phyloP scores from a whole-genome alignment of 768 basidiomycete genomes.

The Antrodiella citrinella region DNA sequence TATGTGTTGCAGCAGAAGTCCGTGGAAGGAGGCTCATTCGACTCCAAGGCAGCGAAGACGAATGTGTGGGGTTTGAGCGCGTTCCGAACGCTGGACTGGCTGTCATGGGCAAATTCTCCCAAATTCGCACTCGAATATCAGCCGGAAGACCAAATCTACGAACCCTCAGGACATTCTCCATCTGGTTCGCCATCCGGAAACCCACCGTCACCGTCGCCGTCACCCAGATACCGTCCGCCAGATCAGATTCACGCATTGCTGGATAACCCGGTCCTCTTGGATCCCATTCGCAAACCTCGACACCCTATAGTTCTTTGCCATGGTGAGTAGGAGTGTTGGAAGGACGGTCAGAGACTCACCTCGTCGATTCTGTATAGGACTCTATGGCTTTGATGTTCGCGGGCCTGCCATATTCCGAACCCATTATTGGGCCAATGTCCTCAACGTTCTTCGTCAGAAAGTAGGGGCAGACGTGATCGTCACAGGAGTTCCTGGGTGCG shows the following conservation, averaged over 20 bases:
- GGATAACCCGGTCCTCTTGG: constrained; percentile 65
- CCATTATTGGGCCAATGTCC: constrained; percentile 92
- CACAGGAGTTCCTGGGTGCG: constrained; percentile 87
- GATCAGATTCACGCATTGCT: constrained; percentile 67
- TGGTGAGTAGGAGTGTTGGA: constrained; percentile 42
- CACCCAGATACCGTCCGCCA: constrained; percentile 4
- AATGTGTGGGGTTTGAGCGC: not conserved
- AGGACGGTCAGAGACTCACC: not conserved
- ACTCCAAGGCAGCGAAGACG: too few species aligned
- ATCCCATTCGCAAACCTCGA: constrained; percentile 73
- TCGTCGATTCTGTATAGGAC: constrained; percentile 35
- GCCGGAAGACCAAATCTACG: not conserved
- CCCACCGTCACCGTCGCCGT: not conserved
- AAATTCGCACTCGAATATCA: not conserved
- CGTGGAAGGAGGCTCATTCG: too few species aligned
- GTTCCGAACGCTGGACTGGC: constrained; percentile 6
- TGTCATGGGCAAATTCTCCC: constrained; percentile 1
- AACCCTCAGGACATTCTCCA: not conserved
- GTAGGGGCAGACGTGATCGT: constrained; percentile 94
- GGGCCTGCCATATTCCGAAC: constrained; percentile 75
- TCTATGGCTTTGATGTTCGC: constrained; percentile 92
- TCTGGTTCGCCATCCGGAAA: not conserved
- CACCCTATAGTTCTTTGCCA: constrained; percentile 95
- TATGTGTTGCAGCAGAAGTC: constrained; percentile 35
- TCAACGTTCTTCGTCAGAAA: constrained; percentile 68